Evolutionary conservation across 768 basidiomycete genomes (phyloP), one percentile per base, ranked within the genome.

Genomic region (Phallus indusiatus): DNA sequence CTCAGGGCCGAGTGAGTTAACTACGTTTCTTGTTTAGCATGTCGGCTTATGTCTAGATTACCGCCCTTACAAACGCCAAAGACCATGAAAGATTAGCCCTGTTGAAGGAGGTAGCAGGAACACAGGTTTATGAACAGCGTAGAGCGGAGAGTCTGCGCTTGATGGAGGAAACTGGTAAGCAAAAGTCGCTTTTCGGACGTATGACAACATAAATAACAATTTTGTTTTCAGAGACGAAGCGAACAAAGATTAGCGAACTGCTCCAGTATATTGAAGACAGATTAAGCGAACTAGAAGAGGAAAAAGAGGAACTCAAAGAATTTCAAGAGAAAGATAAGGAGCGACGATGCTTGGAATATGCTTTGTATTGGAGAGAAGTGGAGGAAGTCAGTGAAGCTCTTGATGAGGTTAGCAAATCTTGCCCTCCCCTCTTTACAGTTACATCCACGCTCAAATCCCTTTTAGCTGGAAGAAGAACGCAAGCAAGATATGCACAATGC

Each of bases 101-200:
- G n/a, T 76, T 99, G 50, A 98, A 99, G 68, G 96, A 99, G 71
- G 94, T 99, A 0, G 96, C 95, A 0, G 96, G 96, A 2, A 99
- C 96, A 0, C 93, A 96, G 65, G 93, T 98, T 1, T 99, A 99
- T 67, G 96, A 99, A 72, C 89, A 95, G 67, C 85, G 94, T 51
- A 82, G 95, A 16, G 64, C 88, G 0, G 96, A 99, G 69, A 94
- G 90, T 5, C 76, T 94, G n/a, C 85, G 90, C 56, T 94, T 98
- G 69, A 96, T 98, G 90, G 82, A 91, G 28, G 95, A 97, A 69
- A 98, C 96, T 4, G 70, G 74, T 75, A 42, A 54, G 68, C 63
- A 12, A 0, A 9, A 2, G 21, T 17, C 7, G 14, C 22, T 47
- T n/a, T 46, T 4, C 37, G 28, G 28, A 7, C 28, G 17, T n/a